Evolutionary conservation across 176 grass and related monocot species (phyloP), one percentile per base, ranked within the genome.

Genomic region (Typha latifolia): DNA sequence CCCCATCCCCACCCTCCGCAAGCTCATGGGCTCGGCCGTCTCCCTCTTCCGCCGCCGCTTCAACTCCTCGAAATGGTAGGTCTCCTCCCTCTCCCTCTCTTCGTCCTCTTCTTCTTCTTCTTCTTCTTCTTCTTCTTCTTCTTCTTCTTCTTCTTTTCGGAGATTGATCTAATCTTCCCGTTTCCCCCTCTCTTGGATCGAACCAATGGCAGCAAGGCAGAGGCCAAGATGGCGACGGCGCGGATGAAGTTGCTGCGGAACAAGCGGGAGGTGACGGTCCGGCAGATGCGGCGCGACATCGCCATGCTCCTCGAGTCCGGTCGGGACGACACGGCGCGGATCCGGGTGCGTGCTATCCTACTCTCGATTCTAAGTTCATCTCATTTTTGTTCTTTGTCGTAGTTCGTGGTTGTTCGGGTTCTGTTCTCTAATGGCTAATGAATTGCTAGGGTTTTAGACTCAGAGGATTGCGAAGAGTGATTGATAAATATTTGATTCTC

Each of bases 171-270:
- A 0, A 0, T 43, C 37, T 7, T 43, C 37, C 37, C 37, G 7
- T 43, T 29, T 29, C 27, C 27, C 27, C 27, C 37, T 55, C 51
- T 55, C n/a, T n/a, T 10, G 14, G 52, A 57, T 57, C 65, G 50
- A 24, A 2, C 14, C 2, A 47, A 52, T 64, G 18, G 80, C 78
- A 95, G 90, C 72, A 95, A 95, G 79, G 84, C 90, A 70, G 90
- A 95, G 84, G 90, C 90, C 63, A 67, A 88, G 63, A 90, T 90
- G 90, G 90, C 84, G 29, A 74, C 81, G 49, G 90, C 90, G 51
- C 71, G 90, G 84, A 95, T 95, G 71, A 90, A 95, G 79, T 81
- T 95, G 68, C 81, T 95, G 61, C 76, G 78, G 75, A 84, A 95
- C 70, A 77, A 85, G 48, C 79, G 90, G 23, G 83, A 87, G 65